Evolutionary conservation across 202 grass and related monocot species (phyloP), one percentile per base, ranked within the genome.

Genomic region (Cymbopogon flexuosus): DNA sequence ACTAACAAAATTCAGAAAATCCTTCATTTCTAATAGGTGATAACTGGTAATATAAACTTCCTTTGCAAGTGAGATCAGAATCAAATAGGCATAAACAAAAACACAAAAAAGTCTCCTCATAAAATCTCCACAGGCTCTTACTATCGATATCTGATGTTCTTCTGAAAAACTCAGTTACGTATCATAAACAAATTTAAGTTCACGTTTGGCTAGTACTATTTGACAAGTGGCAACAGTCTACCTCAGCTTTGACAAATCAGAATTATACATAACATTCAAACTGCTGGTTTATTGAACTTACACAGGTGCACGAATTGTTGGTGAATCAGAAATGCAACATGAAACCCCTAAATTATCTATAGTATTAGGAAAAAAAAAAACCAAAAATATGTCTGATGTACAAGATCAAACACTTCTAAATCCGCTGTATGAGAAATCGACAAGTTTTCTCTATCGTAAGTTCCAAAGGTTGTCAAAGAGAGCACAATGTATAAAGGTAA

Each of bases 131-230:
- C 12, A 39, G 59, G 11, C 18, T 41, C 0, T 30, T 14, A 19
- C 59, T 54, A 64, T 64, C 10, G 41, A 65, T 33, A 73, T 33
- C 57, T 31, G 14, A 54, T 31, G 62, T 83, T 75, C 16, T 75
- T 18, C 15, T 18, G 5, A 61, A 81, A 10, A 81, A 81, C 7
- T 15, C 37, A 16, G 37, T 41, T 15, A 45, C 15, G 15, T 5
- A 62, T 23, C 3, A 41, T 39, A 64, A 56, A 14, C 0, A 82
- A 49, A 60, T 11, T 12, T 65, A 37, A 71, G 60, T 58, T 34
- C 46, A 57, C 10, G 31, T 52, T 62, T 54, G 19, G 56, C 49
- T 45, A 80, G 36, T 72, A 78, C 4, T 35, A 24, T 65, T 52
- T 10, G 42, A 2, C 14, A 51, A 33, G 23, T 13, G 18, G 46